A percentile compares a stretch with the other conserved stretches of the same genome.
Conservation (phyloP, 208 protist species). For the Wallacemonas rigidus region DNA sequence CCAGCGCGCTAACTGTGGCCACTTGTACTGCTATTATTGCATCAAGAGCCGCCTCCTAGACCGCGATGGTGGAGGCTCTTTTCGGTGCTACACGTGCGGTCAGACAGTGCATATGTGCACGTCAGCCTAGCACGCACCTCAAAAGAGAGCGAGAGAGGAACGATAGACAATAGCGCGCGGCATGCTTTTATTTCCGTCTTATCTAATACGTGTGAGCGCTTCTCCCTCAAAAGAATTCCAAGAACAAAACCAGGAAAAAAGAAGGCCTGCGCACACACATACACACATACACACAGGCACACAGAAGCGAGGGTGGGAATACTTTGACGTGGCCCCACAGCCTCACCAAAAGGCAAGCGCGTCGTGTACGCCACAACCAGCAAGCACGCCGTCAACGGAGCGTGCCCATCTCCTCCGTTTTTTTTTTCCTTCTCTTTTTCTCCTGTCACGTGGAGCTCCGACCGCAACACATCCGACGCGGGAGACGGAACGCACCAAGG, state of each 20-base stretch:
- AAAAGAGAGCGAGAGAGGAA: not conserved
- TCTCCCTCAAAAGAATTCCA: not conserved
- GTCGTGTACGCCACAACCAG: too few species aligned
- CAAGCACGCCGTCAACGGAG: not conserved
- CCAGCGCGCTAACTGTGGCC: constrained; percentile 87
- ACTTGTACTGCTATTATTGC: constrained; percentile 94
- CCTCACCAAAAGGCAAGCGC: not conserved
- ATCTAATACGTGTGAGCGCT: too few species aligned
- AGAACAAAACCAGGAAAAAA: constrained; percentile 14
- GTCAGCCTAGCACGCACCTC: constrained; percentile 28
- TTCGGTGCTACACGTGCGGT: constrained; percentile 77
- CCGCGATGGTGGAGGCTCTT: constrained; percentile 55
- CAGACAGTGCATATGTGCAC: constrained; percentile 56
- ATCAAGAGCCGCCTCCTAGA: constrained; percentile 85
- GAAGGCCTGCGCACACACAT: not conserved
- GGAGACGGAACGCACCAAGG: too few species aligned
- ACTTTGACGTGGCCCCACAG: too few species aligned
- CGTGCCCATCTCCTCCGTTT: not conserved
- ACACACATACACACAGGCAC: not conserved
- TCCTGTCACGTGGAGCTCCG: too few species aligned
- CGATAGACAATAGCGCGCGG: not conserved
- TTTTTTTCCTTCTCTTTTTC: too few species aligned
- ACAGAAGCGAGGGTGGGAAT: constrained; percentile 4
- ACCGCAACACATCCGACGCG: too few species aligned
- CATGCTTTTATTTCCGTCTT: too few species aligned